Base-by-base conservation (phyloP, 306 rosid genomes). In the Acacia acuminata region DNA sequence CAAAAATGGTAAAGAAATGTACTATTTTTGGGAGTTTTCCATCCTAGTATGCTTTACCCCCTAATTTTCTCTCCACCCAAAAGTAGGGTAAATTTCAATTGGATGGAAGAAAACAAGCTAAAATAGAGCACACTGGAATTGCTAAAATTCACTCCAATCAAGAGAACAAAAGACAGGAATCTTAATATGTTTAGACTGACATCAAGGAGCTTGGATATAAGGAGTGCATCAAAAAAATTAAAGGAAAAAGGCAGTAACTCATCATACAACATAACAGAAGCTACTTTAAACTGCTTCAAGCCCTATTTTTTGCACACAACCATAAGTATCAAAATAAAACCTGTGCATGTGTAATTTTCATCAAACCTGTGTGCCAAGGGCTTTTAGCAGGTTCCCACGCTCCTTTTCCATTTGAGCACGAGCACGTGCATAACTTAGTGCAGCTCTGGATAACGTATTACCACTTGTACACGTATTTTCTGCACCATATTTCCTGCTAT, bases 331-430 rank as follows among this genome's bases (percentile, higher is more conserved):
- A 70, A 42, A 47, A 17, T 10, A 19, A 27, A 44, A 47, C 30
- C 3, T 71, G 76, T 71, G 40, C 44, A 7, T 6, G 40, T 13
- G 7, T 76, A 75, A 20, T 20, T 45, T 15, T 20, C 67, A 60
- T 68, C 84, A 78, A 56, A 96, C 99, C 99, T 93, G 98, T 81
- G 99, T 91, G 72, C 98, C 98, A 82, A 96, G 92, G 81, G 97
- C 92, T 89, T 96, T 96, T 78, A 96, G 86, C 79, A 96, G 75
- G 84, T 80, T 94, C 20, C 98, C 99, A 17, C 90, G 92, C 82
- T 96, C 98, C 90, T 94, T 96, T 87, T 96, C 99, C 98, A 96
- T 92, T 85, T 96, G 98, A 12, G 93, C 98, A 80, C 97, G 91
- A 38, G 99, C 92, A 32, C 86, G 97, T 15, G 94, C 93, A 85